A percentile compares a stretch with the other conserved stretches of the same genome.
Evolutionary conservation across 208 protist species (phyloP).

Genomic region (Vickermania ingenoplastis): DNA sequence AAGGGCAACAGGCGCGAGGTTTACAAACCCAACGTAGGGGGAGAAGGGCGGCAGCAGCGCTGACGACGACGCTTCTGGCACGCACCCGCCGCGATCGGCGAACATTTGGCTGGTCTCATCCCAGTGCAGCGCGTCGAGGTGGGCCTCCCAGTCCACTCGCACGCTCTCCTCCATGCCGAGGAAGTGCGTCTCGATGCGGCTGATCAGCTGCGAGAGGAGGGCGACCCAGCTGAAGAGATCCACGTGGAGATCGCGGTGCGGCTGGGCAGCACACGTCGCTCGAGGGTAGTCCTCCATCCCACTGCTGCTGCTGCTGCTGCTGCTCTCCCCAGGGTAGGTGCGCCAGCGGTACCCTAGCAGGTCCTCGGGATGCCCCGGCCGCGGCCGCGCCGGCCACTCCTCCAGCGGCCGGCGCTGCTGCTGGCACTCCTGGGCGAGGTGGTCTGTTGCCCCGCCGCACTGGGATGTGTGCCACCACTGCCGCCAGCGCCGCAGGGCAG

Average conservation of each 20-base stretch:
- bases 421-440: background rate
- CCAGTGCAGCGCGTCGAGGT: slow-evolving; percentile 71
- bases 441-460: slow-evolving; percentile 16
- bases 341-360: slow-evolving; percentile 73
- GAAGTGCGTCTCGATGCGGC: slow-evolving; percentile 33
- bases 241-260: slow-evolving; percentile 58
- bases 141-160: slow-evolving; percentile 49
- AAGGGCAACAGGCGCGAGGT: slow-evolving; percentile 62
- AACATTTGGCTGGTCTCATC: slow-evolving; percentile 40
- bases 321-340: slow-evolving; percentile 41
- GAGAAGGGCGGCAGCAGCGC: slow-evolving; percentile 24
- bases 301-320: slow-evolving; percentile 35
- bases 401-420: slow-evolving; percentile 24
- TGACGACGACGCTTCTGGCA: background rate
- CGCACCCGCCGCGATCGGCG: slow-evolving; percentile 58
- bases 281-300: slow-evolving; percentile 83
- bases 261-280: slow-evolving; percentile 34
- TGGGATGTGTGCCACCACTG: slow-evolving; percentile 72
- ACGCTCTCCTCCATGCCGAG: slow-evolving; percentile 45
- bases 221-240: slow-evolving; percentile 79
- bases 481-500: slow-evolving; percentile 44
- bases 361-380: slow-evolving; percentile 19
- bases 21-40: slow-evolving; percentile 67
- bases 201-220: slow-evolving; percentile 52
- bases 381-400: slow-evolving; percentile 32